These are phyloP conservation scores for Jatropha curcas DNA, from an alignment of 345 rosid species.

Conservation along the genomic window DNA sequence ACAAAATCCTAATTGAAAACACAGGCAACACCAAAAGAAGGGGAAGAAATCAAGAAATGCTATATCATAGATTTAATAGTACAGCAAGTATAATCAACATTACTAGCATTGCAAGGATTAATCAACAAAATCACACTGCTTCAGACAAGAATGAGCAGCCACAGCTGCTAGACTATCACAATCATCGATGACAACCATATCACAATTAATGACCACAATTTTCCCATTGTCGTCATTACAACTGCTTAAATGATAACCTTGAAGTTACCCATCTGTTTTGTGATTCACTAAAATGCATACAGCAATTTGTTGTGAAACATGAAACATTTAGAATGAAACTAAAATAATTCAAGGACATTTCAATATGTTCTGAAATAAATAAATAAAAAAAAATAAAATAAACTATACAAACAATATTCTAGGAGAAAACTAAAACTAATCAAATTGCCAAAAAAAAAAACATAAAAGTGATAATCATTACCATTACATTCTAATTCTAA, in stretches of 20 bases:
- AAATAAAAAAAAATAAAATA: too few species aligned
- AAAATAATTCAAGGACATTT: background rate
- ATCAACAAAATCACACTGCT: background rate
- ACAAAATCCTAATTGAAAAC: too few species aligned
- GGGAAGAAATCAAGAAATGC: too few species aligned
- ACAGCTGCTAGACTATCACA: background rate
- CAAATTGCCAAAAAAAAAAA: background rate
- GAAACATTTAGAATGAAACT: background rate
- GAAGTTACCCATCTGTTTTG: background rate
- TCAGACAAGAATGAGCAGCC: background rate
- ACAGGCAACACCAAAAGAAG: too few species aligned
- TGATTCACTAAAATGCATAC: constrained; percentile 1
- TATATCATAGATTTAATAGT: background rate
- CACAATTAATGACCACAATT: constrained; percentile 1
- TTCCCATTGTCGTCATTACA: background rate
- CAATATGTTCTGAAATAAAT: background rate
- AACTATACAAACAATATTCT: background rate
- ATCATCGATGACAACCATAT: background rate
- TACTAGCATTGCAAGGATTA: background rate
- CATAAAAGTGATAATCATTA: background rate
- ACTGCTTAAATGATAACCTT: background rate
- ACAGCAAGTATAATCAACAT: background rate
- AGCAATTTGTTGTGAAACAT: background rate
- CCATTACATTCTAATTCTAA: background rate
- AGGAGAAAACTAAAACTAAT: background rate